These are phyloP conservation scores for Emericellopsis terricola DNA, from an alignment of 495 filamentous ascomycete genomes.

Conservation along the genomic window DNA sequence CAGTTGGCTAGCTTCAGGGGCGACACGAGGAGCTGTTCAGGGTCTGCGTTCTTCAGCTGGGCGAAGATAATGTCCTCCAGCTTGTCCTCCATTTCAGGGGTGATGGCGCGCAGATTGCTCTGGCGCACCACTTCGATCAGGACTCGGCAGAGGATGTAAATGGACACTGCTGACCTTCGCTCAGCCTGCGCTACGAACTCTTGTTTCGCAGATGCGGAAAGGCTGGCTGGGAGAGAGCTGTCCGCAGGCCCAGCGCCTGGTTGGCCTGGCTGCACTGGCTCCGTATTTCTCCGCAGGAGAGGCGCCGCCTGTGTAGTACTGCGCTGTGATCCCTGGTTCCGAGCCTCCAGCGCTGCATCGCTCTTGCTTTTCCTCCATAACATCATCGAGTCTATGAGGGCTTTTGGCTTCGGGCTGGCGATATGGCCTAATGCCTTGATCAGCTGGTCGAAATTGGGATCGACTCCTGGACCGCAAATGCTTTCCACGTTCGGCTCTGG, in stretches of 20 bases:
- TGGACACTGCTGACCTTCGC: slow-evolving; percentile 74
- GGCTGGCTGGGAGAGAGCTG: slow-evolving; percentile 7
- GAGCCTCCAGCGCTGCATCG: slow-evolving; percentile 53
- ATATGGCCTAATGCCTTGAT: slow-evolving; percentile 88
- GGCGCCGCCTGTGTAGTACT: slow-evolving; percentile 11
- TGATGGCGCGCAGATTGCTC: slow-evolving; percentile 65
- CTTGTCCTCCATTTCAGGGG: slow-evolving; percentile 72
- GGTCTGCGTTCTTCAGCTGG: slow-evolving; percentile 74
- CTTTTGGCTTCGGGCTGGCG: slow-evolving; percentile 80
- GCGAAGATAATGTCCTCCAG: slow-evolving; percentile 89
- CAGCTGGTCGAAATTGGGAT: slow-evolving; percentile 86
- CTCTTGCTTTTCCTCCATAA: slow-evolving; percentile 90
- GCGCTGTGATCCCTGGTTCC: slow-evolving; percentile 39
- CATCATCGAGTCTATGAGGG: slow-evolving; percentile 94
- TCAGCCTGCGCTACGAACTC: slow-evolving; percentile 61
- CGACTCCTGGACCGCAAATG: slow-evolving; percentile 77
- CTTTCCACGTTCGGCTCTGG: slow-evolving; percentile 66
- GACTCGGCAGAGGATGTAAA: slow-evolving; percentile 87
- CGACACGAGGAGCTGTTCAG: slow-evolving; percentile 59
- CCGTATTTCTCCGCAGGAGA: slow-evolving; percentile 28
- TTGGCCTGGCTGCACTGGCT: slow-evolving; percentile 18
- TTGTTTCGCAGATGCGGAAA: slow-evolving; percentile 37
- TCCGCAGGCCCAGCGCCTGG: slow-evolving; percentile 4
- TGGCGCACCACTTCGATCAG: slow-evolving; percentile 87
- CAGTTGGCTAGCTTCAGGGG: slow-evolving; percentile 81